phyloP scores from a whole-genome alignment of 768 basidiomycete genomes.

The Boletus reticulatus region DNA sequence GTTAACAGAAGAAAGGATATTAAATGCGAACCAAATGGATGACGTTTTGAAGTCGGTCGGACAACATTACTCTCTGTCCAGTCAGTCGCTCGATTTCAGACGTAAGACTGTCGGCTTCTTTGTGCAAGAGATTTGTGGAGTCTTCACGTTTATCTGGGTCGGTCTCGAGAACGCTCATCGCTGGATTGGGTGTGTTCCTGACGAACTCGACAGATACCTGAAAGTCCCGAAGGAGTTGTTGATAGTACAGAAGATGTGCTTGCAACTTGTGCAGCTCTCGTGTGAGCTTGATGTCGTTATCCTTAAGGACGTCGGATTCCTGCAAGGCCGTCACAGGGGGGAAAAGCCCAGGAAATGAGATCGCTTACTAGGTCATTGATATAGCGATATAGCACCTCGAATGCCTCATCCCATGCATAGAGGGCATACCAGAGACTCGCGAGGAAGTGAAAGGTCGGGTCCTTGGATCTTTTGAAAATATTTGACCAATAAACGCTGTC shows the following conservation, averaged over 20 bases:
- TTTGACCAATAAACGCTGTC: conserved; percentile 36
- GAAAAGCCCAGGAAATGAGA: not conserved
- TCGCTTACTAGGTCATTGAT: conserved; percentile 46
- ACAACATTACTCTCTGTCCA: conserved; percentile 29
- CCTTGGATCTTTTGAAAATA: conserved; percentile 30
- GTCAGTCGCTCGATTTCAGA: conserved; percentile 50
- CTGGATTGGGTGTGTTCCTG: conserved; percentile 45
- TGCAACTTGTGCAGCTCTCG: conserved; percentile 56
- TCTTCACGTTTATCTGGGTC: conserved; percentile 1
- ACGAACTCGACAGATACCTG: conserved; percentile 49
- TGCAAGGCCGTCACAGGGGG: conserved; percentile 14
- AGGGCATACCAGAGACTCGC: conserved; percentile 56
- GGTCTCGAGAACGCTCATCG: conserved; percentile 32
- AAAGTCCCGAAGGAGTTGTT: conserved; percentile 54
- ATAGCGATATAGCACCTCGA: conserved; percentile 50
- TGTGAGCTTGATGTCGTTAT: conserved; percentile 44
- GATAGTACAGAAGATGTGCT: conserved; percentile 58
- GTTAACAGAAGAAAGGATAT: not conserved
- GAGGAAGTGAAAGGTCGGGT: conserved; percentile 56
- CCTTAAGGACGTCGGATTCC: conserved; percentile 46
- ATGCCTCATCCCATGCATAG: conserved; percentile 62
- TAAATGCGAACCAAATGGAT: conserved; percentile 29
- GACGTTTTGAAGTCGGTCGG: conserved; percentile 34
- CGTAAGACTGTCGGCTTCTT: conserved; percentile 48
- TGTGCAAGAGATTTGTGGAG: conserved; percentile 39